Percentiles rank a stretch among this genome's conserved stretches.
These are phyloP conservation scores for Rhynchospora breviuscula DNA, from an alignment of 176 grass and related monocot species.

Conservation along the genomic window DNA sequence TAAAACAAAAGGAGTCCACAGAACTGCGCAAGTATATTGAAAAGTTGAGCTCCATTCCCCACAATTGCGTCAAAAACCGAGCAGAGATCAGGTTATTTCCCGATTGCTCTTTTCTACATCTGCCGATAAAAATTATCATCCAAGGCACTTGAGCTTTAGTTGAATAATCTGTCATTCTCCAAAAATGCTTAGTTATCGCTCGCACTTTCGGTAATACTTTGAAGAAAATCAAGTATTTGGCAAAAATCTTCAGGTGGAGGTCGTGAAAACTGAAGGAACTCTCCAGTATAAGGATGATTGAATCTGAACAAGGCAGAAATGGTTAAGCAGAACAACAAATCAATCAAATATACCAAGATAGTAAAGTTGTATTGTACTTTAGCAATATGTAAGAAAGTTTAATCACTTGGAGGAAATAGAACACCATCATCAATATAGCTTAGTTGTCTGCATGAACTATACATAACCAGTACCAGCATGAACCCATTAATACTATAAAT, in stretches of 20 bases:
- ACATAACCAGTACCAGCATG: neutral
- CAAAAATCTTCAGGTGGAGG: conserved; percentile 69
- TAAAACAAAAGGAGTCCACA: neutral
- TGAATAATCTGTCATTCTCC: neutral
- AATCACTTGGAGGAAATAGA: neutral
- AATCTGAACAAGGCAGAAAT: conserved; percentile 42
- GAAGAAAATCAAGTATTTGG: conserved; percentile 42
- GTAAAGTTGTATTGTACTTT: neutral
- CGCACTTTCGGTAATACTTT: conserved; percentile 11
- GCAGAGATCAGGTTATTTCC: neutral
- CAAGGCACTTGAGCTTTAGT: neutral
- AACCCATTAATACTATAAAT: neutral
- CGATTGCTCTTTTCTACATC: neutral
- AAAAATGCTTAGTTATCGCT: neutral
- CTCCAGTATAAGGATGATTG: conserved; percentile 65
- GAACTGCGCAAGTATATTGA: neutral
- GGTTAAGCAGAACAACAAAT: neutral
- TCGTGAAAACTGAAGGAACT: conserved; percentile 63
- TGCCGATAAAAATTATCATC: neutral
- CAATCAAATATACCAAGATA: conserved; percentile 2
- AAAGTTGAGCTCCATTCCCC: neutral
- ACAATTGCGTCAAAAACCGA: neutral
- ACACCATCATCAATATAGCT: neutral
- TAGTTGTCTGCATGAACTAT: neutral
- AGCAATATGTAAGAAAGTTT: neutral